Base-by-base conservation (phyloP, 2,329 filamentous ascomycete genomes). In the Verticillium isaacii region DNA sequence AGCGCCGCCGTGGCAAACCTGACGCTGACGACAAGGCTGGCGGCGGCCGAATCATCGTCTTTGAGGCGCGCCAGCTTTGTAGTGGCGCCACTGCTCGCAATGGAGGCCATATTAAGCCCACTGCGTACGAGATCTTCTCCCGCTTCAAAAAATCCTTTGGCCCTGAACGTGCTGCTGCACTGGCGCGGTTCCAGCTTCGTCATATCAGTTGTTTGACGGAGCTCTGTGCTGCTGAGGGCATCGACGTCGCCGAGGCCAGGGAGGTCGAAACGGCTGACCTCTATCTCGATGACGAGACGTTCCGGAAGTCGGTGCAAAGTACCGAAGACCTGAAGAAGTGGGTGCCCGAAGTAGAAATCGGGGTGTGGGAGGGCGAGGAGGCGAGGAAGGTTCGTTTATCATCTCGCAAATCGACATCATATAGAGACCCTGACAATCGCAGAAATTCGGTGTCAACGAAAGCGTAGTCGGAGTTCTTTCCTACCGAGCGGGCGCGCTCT, bases 401-500 rank as follows among this genome's bases (percentile, higher is more conserved):
- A 15, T 5, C 6, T n/a, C 37, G n/a, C 23, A 19, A 3, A 19
- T 14, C 23, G 57, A 19, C 36, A 25, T 36, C 32, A 15, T 12
- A 19, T 14, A 23, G 39, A n/a, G 37, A 32, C 11, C 17, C 55
- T 32, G 19, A 32, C 14, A n/a, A 32, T 36, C 54, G 36, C 57
- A 73, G 66, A 63, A 72, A 70, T 81, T 80, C 66, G 70, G 71
- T 1, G 68, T 70, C 7, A 76, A 74, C 36, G 62, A 68, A 0
- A 67, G 70, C 36, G 69, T 80, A 15, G 68, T 70, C 1, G 80
- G 81, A 0, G 80, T 76, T 4, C 65, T 82, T 5, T 75, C 74
- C 1, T 83, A 81, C 56, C 64, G 68, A 1, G 80, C 81, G 11
- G 82, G 80, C 2, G 80, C 80, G 12, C 70, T 85, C 2, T 84